phyloP scores from a whole-genome alignment of 306 rosid genomes.

The Cicer bijugum region DNA sequence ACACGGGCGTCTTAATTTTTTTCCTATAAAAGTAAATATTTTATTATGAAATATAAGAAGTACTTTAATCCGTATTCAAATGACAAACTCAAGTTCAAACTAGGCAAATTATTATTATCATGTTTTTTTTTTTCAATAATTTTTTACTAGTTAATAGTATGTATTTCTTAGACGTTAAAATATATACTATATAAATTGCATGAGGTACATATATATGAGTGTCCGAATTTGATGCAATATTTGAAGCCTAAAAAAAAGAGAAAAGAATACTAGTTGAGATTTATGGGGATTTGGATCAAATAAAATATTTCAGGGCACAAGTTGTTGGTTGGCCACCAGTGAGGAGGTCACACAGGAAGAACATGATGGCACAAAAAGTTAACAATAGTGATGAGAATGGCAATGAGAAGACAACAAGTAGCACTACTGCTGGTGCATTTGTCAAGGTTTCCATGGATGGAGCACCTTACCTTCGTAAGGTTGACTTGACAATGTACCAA shows the following conservation, averaged over 20 bases:
- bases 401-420: constrained; percentile 51
- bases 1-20: too few species aligned
- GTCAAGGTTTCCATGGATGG: constrained; percentile 99
- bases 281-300: constrained; percentile 37
- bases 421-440: constrained; percentile 51
- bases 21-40: too few species aligned
- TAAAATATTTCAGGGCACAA: constrained; percentile 67
- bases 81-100: too few species aligned
- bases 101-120: background rate
- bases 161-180: background rate
- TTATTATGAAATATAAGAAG: too few species aligned
- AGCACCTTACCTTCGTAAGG: constrained; percentile 98
- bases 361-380: constrained; percentile 77
- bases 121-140: background rate
- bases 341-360: constrained; percentile 91
- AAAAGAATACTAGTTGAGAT: background rate
- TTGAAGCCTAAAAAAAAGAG: background rate
- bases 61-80: too few species aligned
- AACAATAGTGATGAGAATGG: constrained; percentile 35
- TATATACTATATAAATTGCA: constrained; percentile 9
- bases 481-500: constrained; percentile 86
- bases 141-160: background rate
- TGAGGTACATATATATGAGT: constrained; percentile 2
- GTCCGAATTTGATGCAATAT: background rate
- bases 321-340: constrained; percentile 99